Percentiles rank a stretch among this genome's conserved stretches.
Conservation (phyloP, 2,329 filamentous ascomycete species). For the Exserohilum rostratum region DNA sequence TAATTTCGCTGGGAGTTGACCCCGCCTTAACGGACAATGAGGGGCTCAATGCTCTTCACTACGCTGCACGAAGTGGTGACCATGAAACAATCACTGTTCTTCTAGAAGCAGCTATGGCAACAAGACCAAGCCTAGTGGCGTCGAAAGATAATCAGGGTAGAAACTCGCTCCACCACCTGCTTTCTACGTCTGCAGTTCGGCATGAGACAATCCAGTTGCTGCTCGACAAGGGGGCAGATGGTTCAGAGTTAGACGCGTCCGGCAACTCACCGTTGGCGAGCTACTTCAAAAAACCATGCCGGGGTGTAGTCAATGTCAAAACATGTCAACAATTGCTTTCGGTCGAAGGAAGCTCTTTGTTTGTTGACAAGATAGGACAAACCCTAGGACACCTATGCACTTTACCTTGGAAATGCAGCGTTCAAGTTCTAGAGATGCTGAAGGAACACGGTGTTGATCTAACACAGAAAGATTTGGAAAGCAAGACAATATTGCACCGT, state of each 20-base stretch:
- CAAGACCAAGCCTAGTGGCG: constrained; percentile 5
- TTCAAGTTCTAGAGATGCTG: constrained; percentile 7
- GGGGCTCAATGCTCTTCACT: constrained; percentile 17
- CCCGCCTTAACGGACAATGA: constrained; percentile 5
- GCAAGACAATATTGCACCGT: constrained; percentile 14
- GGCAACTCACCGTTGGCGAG: constrained; percentile 7
- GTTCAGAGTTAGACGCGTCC: constrained; percentile 11
- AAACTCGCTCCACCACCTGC: constrained; percentile 10
- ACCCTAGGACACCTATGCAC: constrained; percentile 12
- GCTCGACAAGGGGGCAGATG: constrained; percentile 10
- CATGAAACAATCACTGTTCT: constrained; percentile 9
- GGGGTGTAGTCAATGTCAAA: neutral
- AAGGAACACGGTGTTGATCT: constrained; percentile 13
- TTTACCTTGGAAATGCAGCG: neutral
- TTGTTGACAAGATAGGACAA: constrained; percentile 11
- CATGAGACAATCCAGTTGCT: constrained; percentile 13
- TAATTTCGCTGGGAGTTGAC: constrained; percentile 14
- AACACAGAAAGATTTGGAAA: constrained; percentile 11
- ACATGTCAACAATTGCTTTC: constrained; percentile 6
- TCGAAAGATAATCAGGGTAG: constrained; percentile 7
- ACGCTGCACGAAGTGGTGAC: constrained; percentile 15
- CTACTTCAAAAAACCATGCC: constrained; percentile 2
- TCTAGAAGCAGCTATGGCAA: constrained; percentile 2
- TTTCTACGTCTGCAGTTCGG: neutral
- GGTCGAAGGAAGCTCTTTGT: constrained; percentile 13